Conservation (phyloP, 2,329 filamentous ascomycete genomes). For the Botrytis aclada region DNA sequence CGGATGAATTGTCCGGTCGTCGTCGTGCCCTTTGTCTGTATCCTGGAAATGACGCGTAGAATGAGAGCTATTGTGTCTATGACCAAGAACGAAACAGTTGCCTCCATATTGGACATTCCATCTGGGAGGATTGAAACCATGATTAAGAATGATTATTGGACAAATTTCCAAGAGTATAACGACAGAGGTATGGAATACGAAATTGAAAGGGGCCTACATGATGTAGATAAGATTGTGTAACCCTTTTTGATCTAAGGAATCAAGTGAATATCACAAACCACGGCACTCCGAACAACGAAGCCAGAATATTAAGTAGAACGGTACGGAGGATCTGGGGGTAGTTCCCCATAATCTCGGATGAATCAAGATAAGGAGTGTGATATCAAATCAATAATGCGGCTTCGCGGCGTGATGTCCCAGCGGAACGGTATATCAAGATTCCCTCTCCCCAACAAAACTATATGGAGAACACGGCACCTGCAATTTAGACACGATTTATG, state of each 20-base stretch:
- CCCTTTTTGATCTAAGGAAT: background rate
- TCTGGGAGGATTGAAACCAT: constrained; percentile 8
- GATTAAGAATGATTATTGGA: background rate
- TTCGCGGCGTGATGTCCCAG: background rate
- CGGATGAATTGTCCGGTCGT: background rate
- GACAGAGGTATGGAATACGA: background rate
- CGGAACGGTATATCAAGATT: background rate
- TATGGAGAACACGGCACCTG: background rate
- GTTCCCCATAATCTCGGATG: background rate
- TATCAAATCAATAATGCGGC: background rate
- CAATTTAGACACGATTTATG: background rate
- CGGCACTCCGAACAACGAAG: background rate
- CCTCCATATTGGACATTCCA: background rate
- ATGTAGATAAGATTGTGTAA: background rate
- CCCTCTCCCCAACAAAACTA: background rate
- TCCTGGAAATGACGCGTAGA: constrained; percentile 13
- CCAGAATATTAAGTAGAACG: background rate
- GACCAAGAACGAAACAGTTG: constrained; percentile 5
- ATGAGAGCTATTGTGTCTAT: constrained; percentile 5
- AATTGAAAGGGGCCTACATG: background rate
- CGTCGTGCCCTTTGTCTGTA: background rate
- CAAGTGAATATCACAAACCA: constrained; percentile 5
- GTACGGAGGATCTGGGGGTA: background rate
- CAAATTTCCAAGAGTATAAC: background rate
- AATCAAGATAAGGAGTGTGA: background rate